phyloP scores from a whole-genome alignment of 2,329 filamentous ascomycete species.

The Penicillium fuscoglaucum region DNA sequence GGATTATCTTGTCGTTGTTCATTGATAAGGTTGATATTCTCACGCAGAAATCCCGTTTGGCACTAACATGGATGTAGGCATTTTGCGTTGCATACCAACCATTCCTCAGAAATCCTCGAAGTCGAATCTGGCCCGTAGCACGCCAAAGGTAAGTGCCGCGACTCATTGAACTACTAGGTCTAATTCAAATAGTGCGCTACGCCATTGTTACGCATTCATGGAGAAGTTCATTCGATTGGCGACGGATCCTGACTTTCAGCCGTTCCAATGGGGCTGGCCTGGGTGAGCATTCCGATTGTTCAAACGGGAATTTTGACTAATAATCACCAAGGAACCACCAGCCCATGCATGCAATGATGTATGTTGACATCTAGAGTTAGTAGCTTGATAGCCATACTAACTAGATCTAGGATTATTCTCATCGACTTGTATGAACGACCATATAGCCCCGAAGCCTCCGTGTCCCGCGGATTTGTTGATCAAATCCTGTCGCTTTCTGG shows the following conservation, averaged over 20 bases:
- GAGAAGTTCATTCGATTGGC: slow-evolving; percentile 50
- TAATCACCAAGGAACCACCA: slow-evolving; percentile 38
- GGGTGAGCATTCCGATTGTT: slow-evolving; percentile 31
- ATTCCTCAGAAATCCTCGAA: slow-evolving; percentile 50
- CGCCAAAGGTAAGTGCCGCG: slow-evolving; percentile 40
- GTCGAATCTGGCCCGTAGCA: slow-evolving; percentile 48
- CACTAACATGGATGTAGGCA: slow-evolving; percentile 31
- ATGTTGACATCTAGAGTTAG: slow-evolving; percentile 5
- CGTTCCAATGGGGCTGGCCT: slow-evolving; percentile 52
- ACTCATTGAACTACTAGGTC: background rate
- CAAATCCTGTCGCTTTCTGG: slow-evolving; percentile 48
- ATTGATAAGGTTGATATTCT: slow-evolving; percentile 42
- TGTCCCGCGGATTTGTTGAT: slow-evolving; percentile 49
- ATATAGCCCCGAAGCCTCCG: slow-evolving; percentile 46
- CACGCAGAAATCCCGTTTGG: background rate
- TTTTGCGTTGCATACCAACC: slow-evolving; percentile 51
- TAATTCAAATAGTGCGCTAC: slow-evolving; percentile 42
- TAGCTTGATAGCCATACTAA: slow-evolving; percentile 8
- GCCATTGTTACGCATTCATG: slow-evolving; percentile 51
- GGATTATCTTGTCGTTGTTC: slow-evolving; percentile 46
- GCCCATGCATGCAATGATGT: slow-evolving; percentile 48
- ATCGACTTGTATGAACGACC: slow-evolving; percentile 52
- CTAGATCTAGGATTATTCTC: slow-evolving; percentile 44
- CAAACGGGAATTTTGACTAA: background rate
- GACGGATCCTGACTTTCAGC: slow-evolving; percentile 49